Percentiles rank a stretch among this genome's conserved stretches.
phyloP scores from a whole-genome alignment of 768 basidiomycete genomes.

The Suillus lakei region DNA sequence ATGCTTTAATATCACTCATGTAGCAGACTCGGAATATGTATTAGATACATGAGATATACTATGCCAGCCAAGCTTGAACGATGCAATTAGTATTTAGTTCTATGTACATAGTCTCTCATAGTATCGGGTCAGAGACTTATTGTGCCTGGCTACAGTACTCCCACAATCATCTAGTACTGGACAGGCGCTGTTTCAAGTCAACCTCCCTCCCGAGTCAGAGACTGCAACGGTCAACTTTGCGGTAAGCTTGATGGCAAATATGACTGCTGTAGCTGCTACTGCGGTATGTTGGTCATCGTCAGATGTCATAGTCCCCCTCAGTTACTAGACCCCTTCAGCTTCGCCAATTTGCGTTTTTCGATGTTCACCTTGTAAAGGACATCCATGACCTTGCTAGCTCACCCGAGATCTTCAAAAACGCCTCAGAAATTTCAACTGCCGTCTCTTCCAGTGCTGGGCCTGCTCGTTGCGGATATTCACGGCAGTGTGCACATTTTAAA shows the following conservation, averaged over 20 bases:
- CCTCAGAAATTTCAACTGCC: conserved; percentile 76
- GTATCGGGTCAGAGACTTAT: neutral
- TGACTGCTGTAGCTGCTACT: conserved; percentile 7
- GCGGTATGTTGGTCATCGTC: conserved; percentile 22
- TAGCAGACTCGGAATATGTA: no score
- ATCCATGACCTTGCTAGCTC: conserved; percentile 73
- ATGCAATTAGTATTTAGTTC: neutral
- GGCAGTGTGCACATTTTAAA: conserved; percentile 81
- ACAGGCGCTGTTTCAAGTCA: neutral
- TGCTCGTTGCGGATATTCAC: conserved; percentile 85
- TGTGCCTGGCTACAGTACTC: neutral
- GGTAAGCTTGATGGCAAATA: neutral
- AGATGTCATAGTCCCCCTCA: neutral
- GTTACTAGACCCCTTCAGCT: conserved; percentile 17
- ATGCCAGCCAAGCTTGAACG: no score
- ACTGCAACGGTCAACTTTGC: neutral
- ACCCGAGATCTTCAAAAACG: conserved; percentile 79
- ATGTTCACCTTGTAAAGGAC: conserved; percentile 76
- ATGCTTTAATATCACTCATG: no score
- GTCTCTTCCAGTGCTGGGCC: conserved; percentile 64
- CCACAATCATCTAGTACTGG: no score
- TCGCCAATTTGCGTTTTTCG: conserved; percentile 93
- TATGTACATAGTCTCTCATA: no score
- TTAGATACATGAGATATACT: no score
- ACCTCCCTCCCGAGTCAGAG: neutral